Percentiles rank a stretch among this genome's conserved stretches.
phyloP scores from a whole-genome alignment of 305 asterid species.

The Caryopteris hybrid region DNA sequence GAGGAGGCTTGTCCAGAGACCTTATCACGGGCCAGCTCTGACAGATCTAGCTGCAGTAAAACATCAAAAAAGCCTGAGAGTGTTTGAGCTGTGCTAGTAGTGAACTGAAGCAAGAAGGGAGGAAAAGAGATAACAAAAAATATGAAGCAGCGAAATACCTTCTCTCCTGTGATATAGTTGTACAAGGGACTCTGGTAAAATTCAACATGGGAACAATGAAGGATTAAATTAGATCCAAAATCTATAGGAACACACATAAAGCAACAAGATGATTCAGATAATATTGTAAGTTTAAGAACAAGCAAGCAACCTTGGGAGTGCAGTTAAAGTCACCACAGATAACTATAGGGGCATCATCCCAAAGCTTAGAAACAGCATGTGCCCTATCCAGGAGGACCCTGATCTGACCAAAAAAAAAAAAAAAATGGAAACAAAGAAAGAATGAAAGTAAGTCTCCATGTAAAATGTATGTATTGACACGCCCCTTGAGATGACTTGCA shows the following conservation, averaged over 20 bases:
- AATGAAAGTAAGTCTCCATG: not conserved
- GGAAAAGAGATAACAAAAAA: conserved; percentile 9
- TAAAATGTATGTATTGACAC: conserved; percentile 4
- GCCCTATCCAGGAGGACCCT: conserved; percentile 87
- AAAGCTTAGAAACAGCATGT: conserved; percentile 74
- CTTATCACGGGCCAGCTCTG: conserved; percentile 65
- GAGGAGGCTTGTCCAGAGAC: conserved; percentile 84
- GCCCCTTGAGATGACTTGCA: not conserved
- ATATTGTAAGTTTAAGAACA: conserved; percentile 1
- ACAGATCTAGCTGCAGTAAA: conserved; percentile 69
- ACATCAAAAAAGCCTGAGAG: conserved; percentile 19
- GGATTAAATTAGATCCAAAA: conserved; percentile 3
- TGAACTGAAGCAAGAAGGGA: conserved; percentile 6
- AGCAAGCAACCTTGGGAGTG: conserved; percentile 77
- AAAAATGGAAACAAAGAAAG: too few species aligned
- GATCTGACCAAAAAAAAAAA: conserved; percentile 45
- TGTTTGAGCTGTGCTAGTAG: conserved; percentile 11
- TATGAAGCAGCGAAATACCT: conserved; percentile 43
- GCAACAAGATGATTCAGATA: conserved; percentile 14
- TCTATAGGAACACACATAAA: conserved; percentile 7
- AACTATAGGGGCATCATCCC: conserved; percentile 89
- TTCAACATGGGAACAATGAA: not conserved
- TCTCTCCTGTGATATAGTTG: conserved; percentile 70
- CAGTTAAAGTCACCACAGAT: conserved; percentile 98
- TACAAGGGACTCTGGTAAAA: conserved; percentile 79